phyloP scores from a whole-genome alignment of 129 eudicot genomes.

The Chrysanthemum lavandulifolium region DNA sequence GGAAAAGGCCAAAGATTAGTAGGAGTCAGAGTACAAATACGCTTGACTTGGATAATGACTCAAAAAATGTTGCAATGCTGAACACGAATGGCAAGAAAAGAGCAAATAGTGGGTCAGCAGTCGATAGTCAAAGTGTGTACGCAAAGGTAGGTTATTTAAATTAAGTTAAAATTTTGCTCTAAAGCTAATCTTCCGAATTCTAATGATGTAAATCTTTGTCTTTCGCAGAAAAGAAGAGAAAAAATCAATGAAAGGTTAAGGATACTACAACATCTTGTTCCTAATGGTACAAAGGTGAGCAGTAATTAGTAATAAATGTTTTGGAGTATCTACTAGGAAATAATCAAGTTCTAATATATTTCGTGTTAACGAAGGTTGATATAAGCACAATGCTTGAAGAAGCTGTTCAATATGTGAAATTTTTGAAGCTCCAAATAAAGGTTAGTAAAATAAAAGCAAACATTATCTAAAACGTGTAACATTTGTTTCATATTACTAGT shows the following conservation, averaged over 20 bases:
- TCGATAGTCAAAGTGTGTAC: constrained; percentile 72
- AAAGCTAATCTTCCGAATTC: neutral
- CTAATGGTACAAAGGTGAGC: constrained; percentile 75
- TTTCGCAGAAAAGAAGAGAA: constrained; percentile 73
- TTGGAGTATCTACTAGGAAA: neutral
- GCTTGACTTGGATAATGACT: constrained; percentile 45
- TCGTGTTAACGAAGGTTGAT: constrained; percentile 49
- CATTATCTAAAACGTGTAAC: neutral
- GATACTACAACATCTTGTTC: constrained; percentile 66
- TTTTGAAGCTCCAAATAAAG: constrained; percentile 64
- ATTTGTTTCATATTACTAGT: neutral
- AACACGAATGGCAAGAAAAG: constrained; percentile 47
- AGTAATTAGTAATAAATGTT: neutral
- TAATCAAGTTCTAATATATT: neutral
- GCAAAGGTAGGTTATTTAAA: constrained; percentile 51
- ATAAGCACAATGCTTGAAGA: constrained; percentile 90
- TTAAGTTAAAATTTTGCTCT: neutral
- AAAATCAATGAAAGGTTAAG: constrained; percentile 66
- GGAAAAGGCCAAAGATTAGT: constrained; percentile 43
- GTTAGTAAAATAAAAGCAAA: constrained; percentile 25
- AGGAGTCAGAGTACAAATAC: constrained; percentile 30
- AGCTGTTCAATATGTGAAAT: constrained; percentile 60
- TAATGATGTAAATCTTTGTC: neutral
- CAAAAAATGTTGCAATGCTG: constrained; percentile 13
- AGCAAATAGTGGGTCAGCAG: constrained; percentile 54